Evolutionary conservation across 305 asterid genomes (phyloP), one percentile per base, ranked within the genome.

Genomic region (Solanum hybrid): DNA sequence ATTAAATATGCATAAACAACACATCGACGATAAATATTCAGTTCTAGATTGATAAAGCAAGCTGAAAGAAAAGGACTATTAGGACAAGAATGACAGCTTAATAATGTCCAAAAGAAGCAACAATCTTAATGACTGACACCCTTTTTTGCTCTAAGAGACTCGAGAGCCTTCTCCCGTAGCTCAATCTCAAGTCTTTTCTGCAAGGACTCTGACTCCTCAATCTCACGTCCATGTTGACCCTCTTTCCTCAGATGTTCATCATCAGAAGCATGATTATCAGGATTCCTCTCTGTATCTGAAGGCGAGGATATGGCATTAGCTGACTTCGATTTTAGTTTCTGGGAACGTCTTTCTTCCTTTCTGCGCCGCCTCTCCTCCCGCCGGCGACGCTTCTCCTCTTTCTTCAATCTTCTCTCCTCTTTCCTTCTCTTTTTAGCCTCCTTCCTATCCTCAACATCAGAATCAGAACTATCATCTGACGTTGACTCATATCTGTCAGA

Each of bases 131-230:
- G 95, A 93, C 93, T 92, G 77, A 92, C 36, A 90, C 98, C 96
- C 95, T 95, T 96, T 92, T 93, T 96, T 90, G 99, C 98, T 93
- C 97, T 95, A 90, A 97, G 98, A 13, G 97, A 93, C 94, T 98
- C 96, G 41, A 98, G 96, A 90, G 99, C 99, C 95, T 95, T 98
- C 93, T 98, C 98, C 90, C 99, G 95, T 91, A 98, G 95, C 94
- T 95, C 97, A 88, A 95, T 97, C 95, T 98, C 99, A 87, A 97
- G 98, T 95, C 88, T 95, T 92, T 96, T 95, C 95, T 94, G 97
- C 89, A 94, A 95, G 88, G 96, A 91, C 79, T 91, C 93, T 9
- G 94, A 87, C 88, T 94, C 96, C 89, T 93, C 93, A 85, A 78
- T 36, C 90, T 93, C 91, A 89, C 91, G 90, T 33, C 89, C 86